phyloP scores from a whole-genome alignment of 1,139 yeast genomes.

The Waltiozyma sp. region DNA sequence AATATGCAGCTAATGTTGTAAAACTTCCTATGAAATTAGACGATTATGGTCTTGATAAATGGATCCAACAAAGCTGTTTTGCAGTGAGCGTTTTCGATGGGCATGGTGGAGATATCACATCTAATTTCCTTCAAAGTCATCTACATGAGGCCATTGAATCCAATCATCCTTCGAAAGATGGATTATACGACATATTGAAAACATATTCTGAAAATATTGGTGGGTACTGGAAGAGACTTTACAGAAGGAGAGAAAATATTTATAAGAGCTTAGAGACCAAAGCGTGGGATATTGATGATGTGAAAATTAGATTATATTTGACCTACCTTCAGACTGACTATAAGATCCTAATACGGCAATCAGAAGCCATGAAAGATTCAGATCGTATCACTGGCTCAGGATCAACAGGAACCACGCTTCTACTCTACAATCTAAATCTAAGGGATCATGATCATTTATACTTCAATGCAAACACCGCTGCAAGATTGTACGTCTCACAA shows the following conservation, averaged over 20 bases:
- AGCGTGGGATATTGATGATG: conserved; percentile 35
- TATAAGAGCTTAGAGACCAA: conserved; percentile 32
- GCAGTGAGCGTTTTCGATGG: conserved; percentile 64
- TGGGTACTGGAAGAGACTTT: conserved; percentile 84
- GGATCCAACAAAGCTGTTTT: conserved; percentile 9
- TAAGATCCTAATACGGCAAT: conserved; percentile 19
- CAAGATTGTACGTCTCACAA: conserved; percentile 72
- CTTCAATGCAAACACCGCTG: conserved; percentile 61
- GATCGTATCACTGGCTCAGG: conserved; percentile 35
- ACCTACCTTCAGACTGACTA: conserved; percentile 54
- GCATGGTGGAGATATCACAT: conserved; percentile 80
- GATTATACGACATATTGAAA: conserved; percentile 32
- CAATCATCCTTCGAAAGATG: conserved; percentile 20
- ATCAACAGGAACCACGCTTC: conserved; percentile 74
- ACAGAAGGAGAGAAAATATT: conserved; percentile 33
- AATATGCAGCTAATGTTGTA: conserved; percentile 31
- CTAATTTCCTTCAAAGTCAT: conserved; percentile 43
- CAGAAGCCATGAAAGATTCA: not conserved
- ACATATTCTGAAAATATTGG: conserved; percentile 53
- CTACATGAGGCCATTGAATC: conserved; percentile 49
- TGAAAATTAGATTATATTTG: conserved; percentile 48
- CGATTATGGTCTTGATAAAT: conserved; percentile 20
- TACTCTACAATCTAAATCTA: conserved; percentile 40
- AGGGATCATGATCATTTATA: conserved; percentile 35
- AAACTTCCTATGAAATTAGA: conserved; percentile 25